phyloP scores from a whole-genome alignment of 116 monocot species.

The Trichopus zeylanicus region DNA sequence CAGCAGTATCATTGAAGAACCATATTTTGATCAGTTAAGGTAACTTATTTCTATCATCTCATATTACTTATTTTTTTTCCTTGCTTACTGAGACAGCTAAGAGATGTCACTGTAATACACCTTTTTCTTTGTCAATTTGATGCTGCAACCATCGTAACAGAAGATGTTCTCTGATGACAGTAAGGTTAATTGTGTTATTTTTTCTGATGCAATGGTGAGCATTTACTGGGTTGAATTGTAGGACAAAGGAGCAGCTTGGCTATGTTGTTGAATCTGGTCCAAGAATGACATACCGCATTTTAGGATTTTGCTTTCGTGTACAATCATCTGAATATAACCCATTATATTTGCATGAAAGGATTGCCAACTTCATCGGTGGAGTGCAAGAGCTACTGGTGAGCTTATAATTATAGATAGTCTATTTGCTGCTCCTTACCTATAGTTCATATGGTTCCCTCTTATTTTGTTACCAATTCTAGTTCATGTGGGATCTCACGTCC shows the following conservation, averaged over 20 bases:
- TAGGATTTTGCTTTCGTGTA: conserved; percentile 81
- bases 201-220: background rate
- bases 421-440: background rate
- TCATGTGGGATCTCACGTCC: too few relatives aligned
- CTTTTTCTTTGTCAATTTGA: background rate
- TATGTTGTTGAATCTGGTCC: conserved; percentile 75
- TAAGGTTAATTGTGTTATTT: background rate
- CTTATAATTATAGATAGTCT: conserved; percentile 2
- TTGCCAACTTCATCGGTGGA: conserved; percentile 47
- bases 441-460: too few relatives aligned
- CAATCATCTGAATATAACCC: conserved; percentile 84
- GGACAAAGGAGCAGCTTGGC: conserved; percentile 98
- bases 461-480: too few relatives aligned
- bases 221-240: conserved; percentile 19
- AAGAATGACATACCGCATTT: conserved; percentile 74
- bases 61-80: background rate
- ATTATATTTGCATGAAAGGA: conserved; percentile 59
- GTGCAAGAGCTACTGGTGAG: conserved; percentile 68
- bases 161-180: background rate
- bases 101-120: too few relatives aligned
- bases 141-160: too few relatives aligned
- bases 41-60: conserved; percentile 8
- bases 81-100: background rate
- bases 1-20: conserved; percentile 65
- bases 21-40: conserved; percentile 93